Percentiles rank a stretch among this genome's conserved stretches.
Conservation (phyloP, 75 land plant genomes). For the Chamaecyparis obtusa region DNA sequence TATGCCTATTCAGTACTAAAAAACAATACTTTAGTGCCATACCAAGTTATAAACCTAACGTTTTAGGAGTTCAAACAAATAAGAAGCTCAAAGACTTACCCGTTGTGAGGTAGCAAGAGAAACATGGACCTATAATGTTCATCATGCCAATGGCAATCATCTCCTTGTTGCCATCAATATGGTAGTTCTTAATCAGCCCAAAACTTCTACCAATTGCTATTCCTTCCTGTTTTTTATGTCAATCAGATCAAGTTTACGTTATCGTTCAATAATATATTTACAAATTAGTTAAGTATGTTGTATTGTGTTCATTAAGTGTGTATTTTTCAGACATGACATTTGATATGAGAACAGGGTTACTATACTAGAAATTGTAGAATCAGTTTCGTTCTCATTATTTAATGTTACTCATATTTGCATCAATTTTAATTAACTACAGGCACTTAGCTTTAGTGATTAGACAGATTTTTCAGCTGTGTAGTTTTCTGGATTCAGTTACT, state of each 20-base stretch:
- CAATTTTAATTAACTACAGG: too few relatives aligned
- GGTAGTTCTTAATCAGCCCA: constrained; percentile 74
- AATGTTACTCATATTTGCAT: too few relatives aligned
- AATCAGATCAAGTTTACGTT: not conserved
- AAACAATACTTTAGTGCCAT: not conserved
- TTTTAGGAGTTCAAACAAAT: not conserved
- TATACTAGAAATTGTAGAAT: too few relatives aligned
- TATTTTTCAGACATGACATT: too few relatives aligned
- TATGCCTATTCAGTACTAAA: not conserved
- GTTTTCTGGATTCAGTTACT: too few relatives aligned
- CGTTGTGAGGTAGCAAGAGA: constrained; percentile 85
- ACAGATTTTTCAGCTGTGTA: too few relatives aligned
- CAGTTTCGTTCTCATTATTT: too few relatives aligned
- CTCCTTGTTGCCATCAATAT: constrained; percentile 95
- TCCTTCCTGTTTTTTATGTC: constrained; percentile 53
- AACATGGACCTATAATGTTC: constrained; percentile 80
- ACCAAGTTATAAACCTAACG: not conserved
- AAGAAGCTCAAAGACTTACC: constrained; percentile 36
- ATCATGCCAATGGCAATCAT: constrained; percentile 83
- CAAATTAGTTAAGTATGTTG: too few relatives aligned
- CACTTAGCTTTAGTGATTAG: too few relatives aligned
- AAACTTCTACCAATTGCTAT: constrained; percentile 89
- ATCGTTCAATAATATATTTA: too few relatives aligned
- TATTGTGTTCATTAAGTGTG: too few relatives aligned
- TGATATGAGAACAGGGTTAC: too few relatives aligned